These are phyloP conservation scores for Calonectria montana DNA, from an alignment of 2,329 filamentous ascomycete genomes.

Conservation along the genomic window DNA sequence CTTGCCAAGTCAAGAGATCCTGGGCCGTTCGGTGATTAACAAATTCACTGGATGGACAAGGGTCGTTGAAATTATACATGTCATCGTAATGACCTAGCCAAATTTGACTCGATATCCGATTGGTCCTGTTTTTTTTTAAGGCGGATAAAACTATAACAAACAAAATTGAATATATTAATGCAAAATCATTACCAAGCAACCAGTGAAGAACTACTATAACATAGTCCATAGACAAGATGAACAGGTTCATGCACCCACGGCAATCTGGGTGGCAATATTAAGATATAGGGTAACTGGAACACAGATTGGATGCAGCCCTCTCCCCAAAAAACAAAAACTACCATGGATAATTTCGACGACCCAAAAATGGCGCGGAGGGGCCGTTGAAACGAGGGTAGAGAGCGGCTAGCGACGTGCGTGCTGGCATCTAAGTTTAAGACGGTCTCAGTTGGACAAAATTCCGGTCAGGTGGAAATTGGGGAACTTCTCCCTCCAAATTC, in stretches of 20 bases:
- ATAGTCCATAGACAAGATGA: not conserved
- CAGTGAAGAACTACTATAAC: not conserved
- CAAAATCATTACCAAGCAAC: not conserved
- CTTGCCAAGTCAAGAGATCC: not conserved
- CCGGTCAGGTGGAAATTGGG: constrained; percentile 3
- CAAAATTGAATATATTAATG: not conserved
- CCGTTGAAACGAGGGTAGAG: not conserved
- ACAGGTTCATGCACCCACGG: not conserved
- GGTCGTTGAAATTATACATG: not conserved
- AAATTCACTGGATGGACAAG: not conserved
- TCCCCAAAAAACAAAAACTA: not conserved
- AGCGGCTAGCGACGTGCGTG: not conserved
- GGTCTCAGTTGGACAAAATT: not conserved
- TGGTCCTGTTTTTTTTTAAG: not conserved
- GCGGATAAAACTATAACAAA: not conserved
- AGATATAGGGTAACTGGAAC: not conserved
- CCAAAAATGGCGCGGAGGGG: not conserved
- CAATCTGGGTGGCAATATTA: not conserved
- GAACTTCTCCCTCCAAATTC: not conserved
- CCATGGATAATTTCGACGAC: not conserved
- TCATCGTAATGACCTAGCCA: not conserved
- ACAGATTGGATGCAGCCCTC: no score
- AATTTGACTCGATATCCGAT: not conserved
- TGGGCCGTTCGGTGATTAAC: not conserved
- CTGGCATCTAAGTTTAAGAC: not conserved